Evolutionary conservation across 352 stramenopile genomes (phyloP), one percentile per base, ranked within the genome.

Genomic region (Pseudoperonospora humuli): DNA sequence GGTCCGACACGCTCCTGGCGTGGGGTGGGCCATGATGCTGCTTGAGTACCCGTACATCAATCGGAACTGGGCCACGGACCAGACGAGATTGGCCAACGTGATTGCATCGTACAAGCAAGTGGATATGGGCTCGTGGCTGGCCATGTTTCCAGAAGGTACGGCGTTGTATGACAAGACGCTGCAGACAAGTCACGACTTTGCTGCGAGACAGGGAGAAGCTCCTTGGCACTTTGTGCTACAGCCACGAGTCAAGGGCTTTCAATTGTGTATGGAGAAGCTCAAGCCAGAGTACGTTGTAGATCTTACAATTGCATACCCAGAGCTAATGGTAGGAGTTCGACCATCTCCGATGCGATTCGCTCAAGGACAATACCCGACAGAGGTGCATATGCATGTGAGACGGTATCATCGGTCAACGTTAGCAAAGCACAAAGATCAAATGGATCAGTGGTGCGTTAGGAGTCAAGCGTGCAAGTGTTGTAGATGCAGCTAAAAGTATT

Each of bases 111-210:
- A 89, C 58, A 76, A 70, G 10, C 37, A 74, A 7, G 64, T 52
- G 10, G 44, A 57, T 1, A 57, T 58, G 7, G 68, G 68, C 17
- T 69, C 63, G 14, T 87, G 75, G 75, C 51, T 89, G 9, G 62
- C 69, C 37, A 89, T 92, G 73, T 89, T 92, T 38, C 79, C 76
- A 0, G 79, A 92, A 52, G 76, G 76, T 32, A 89, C 76, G 23
- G 71, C 70, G 27, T 51, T 89, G 17, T 86, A 82, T 53, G 61
- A 76, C 42, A 76, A 70, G 54, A 82, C 79, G 37, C 57, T 89
- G 13, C 48, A 74, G 25, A 67, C 70, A 26, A 81, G 65, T 29
- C 75, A 88, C 27, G 65, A 67, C 7, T 86, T 79, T 43, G 66
- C 75, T 1, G 61, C 64, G 25, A 55, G 71, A 20, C 58, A 66